Evolutionary conservation across 352 stramenopile species (phyloP), one percentile per base, ranked within the genome.

Genomic region (Pythium chondricola): DNA sequence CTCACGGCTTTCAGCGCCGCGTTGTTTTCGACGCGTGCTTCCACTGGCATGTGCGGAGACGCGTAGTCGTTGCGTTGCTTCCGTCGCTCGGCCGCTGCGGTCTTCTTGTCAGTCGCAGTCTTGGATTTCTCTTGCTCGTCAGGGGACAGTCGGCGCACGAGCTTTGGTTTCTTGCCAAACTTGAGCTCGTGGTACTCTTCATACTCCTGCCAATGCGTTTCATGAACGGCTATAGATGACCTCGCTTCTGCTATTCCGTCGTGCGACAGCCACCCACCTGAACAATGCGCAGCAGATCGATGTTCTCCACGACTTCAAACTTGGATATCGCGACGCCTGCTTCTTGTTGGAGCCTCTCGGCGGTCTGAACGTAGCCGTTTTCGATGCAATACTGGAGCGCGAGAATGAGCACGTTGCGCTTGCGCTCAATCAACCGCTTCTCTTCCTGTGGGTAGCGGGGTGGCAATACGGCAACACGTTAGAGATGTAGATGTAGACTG

Each of bases 131-230:
- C 68, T n/a, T 74, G 60, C 30, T 88, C 85, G 31, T 86, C 77
- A 0, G 73, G 67, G 0, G 66, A 76, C 5, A 87, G 46, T 20
- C 83, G 70, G 1, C 83, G 78, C 31, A 94, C 76, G 8, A 95
- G 65, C 46, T 93, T 95, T 20, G 84, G 84, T 42, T 83, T 82
- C 52, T 92, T 94, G 9, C 82, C 80, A 57, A 95, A 95, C 61
- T 94, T 95, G 51, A 97, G 88, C 57, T 95, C 76, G 27, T 97
- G 83, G 50, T 91, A 96, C 20, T 95, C 85, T 63, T 96, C 83
- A 55, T 91, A 97, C 37, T 96, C 85, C 78, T 95, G 58, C 3
- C 7, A 66, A 53, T 4, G 8, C 22, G 53, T n/a, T n/a, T n/a
- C n/a, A n/a, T n/a, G n/a, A n/a, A n/a, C n/a, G n/a, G n/a, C n/a